phyloP scores from a whole-genome alignment of 768 basidiomycete species.

The Favolaschia claudopus region DNA sequence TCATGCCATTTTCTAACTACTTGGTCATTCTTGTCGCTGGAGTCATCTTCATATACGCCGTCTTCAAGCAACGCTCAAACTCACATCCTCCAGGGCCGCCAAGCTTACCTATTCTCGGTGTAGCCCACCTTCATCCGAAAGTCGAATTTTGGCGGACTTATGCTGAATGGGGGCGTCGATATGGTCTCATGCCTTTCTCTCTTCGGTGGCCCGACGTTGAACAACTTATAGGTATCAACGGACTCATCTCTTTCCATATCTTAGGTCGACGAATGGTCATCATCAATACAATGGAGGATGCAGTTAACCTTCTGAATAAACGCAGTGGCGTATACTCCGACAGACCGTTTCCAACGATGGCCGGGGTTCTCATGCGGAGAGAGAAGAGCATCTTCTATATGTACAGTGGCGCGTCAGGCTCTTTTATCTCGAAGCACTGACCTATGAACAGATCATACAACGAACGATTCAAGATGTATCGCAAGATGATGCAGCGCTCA shows the following conservation, averaged over 20 bases:
- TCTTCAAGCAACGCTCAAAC: not conserved
- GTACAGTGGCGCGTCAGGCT: not conserved
- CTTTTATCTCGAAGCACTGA: too few species aligned
- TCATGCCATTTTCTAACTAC: not conserved
- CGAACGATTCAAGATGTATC: constrained; percentile 21
- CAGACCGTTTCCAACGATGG: constrained; percentile 31
- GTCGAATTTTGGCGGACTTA: constrained; percentile 43
- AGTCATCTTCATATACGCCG: not conserved
- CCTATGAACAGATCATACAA: constrained; percentile 9
- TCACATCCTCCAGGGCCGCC: constrained; percentile 13
- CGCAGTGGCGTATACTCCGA: constrained; percentile 49
- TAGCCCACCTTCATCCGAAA: constrained; percentile 11
- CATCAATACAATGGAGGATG: constrained; percentile 36
- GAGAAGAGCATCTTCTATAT: constrained; percentile 26
- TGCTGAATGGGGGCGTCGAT: constrained; percentile 45
- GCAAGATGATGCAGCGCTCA: constrained; percentile 18
- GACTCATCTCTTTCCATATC: constrained; percentile 33
- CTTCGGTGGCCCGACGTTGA: not conserved
- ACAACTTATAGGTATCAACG: not conserved
- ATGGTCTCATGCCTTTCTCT: constrained; percentile 27
- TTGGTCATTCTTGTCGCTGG: not conserved
- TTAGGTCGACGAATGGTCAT: constrained; percentile 45
- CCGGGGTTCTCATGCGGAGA: not conserved
- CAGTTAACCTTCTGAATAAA: constrained; percentile 42
- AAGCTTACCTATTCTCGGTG: constrained; percentile 20